Evolutionary conservation across 2,329 filamentous ascomycete genomes (phyloP).

Genomic region (Aspergillus udagawae): DNA sequence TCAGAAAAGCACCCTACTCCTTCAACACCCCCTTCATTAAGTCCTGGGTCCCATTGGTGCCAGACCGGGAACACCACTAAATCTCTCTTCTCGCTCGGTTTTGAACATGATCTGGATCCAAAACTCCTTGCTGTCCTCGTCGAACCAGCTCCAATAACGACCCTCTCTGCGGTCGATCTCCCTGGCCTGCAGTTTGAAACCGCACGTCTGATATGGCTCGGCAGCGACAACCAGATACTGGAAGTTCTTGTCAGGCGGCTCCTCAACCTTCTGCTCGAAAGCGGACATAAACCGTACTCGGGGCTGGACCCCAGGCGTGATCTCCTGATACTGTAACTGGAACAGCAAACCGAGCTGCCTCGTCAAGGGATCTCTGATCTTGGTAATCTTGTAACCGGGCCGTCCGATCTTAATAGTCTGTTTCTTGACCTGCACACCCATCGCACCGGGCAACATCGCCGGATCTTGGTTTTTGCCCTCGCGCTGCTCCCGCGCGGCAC

Average conservation of each 20-base stretch:
- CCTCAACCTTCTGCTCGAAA: slow-evolving; percentile 92
- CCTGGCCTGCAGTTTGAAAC: slow-evolving; percentile 89
- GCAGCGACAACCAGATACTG: slow-evolving; percentile 95
- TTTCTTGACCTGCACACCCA: slow-evolving; percentile 72
- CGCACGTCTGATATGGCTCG: slow-evolving; percentile 96
- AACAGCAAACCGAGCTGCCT: slow-evolving; percentile 89
- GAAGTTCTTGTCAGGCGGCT: slow-evolving; percentile 83
- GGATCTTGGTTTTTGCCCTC: slow-evolving; percentile 67
- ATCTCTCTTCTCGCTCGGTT: slow-evolving; percentile 94
- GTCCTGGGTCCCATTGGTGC: slow-evolving; percentile 44
- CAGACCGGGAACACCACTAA: slow-evolving; percentile 62
- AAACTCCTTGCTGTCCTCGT: slow-evolving; percentile 92
- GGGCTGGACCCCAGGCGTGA: slow-evolving; percentile 68
- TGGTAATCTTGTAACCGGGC: slow-evolving; percentile 97
- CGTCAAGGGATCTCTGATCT: slow-evolving; percentile 83
- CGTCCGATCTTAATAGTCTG: slow-evolving; percentile 93
- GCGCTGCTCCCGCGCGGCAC: slow-evolving; percentile 91
- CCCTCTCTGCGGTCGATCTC: slow-evolving; percentile 89
- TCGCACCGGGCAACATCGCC: slow-evolving; percentile 66
- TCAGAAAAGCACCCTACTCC: background rate
- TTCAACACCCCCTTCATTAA: slow-evolving; percentile 13
- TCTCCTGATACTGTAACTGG: slow-evolving; percentile 93
- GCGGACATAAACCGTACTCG: slow-evolving; percentile 96
- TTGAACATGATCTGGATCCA: slow-evolving; percentile 98
- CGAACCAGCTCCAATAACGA: slow-evolving; percentile 90